Percentiles rank a stretch among this genome's conserved stretches.
These are phyloP conservation scores for Bothriochloa decipiens DNA, from an alignment of 176 grass and related monocot species.

Conservation along the genomic window DNA sequence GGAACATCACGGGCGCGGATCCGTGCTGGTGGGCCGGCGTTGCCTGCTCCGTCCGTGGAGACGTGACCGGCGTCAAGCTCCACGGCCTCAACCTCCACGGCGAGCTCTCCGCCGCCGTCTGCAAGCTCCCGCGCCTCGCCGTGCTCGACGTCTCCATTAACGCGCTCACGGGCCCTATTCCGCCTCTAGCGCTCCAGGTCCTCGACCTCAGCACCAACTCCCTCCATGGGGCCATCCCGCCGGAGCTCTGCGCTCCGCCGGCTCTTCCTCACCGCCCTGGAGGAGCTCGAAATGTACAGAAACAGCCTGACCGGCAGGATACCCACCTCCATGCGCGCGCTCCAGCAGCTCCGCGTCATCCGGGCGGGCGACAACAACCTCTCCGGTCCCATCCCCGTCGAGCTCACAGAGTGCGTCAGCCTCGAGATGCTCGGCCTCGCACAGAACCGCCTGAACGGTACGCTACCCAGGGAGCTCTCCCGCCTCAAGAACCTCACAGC, in stretches of 20 bases:
- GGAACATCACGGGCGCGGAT: conserved; percentile 37
- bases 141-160: conserved; percentile 78
- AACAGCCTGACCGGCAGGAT: conserved; percentile 85
- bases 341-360: conserved; percentile 69
- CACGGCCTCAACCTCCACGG: conserved; percentile 64
- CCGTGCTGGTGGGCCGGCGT: conserved; percentile 83
- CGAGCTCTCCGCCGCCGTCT: conserved; percentile 58
- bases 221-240: conserved; percentile 59
- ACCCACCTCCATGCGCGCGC: conserved; percentile 56
- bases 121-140: conserved; percentile 59
- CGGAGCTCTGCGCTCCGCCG: conserved; percentile 57
- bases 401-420: not conserved
- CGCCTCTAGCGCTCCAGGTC: conserved; percentile 62
- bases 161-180: conserved; percentile 54
- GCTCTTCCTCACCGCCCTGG: conserved; percentile 67
- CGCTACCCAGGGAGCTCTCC: conserved; percentile 49
- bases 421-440: conserved; percentile 71
- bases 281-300: conserved; percentile 78
- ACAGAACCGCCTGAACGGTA: conserved; percentile 42
- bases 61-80: conserved; percentile 64
- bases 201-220: conserved; percentile 86
- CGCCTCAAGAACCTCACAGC: conserved; percentile 48
- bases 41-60: conserved; percentile 42
- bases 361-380: conserved; percentile 67
- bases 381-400: not conserved